Percentiles rank a stretch among this genome's conserved stretches.
Conservation (phyloP, 2,329 filamentous ascomycete genomes). For the Coniosporium uncinatum region DNA sequence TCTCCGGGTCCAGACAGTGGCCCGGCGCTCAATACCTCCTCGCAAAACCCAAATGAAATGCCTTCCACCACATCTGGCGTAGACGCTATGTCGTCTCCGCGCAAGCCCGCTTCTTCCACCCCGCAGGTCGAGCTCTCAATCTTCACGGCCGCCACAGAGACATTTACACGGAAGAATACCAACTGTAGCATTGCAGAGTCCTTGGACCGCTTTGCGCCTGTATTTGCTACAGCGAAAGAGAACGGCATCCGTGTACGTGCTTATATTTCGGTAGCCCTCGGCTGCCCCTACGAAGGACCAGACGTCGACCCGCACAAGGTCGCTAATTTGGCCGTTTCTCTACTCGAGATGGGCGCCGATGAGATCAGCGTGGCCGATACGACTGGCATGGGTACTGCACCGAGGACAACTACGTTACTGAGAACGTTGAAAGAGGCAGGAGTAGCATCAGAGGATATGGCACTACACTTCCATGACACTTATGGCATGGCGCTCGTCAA, state of each 20-base stretch:
- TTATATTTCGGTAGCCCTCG: slow-evolving; percentile 76
- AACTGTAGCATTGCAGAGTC: slow-evolving; percentile 77
- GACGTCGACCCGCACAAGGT: slow-evolving; percentile 54
- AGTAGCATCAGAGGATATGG: slow-evolving; percentile 64
- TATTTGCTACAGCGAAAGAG: slow-evolving; percentile 63
- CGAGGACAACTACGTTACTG: slow-evolving; percentile 59
- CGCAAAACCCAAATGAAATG: no score
- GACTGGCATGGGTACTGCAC: slow-evolving; percentile 84
- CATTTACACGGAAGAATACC: slow-evolving; percentile 75
- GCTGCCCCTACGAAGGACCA: slow-evolving; percentile 70
- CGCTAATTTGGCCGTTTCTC: slow-evolving; percentile 52
- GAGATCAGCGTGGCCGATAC: slow-evolving; percentile 91
- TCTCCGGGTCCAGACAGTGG: slow-evolving; percentile 15
- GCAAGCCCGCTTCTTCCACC: slow-evolving; percentile 25
- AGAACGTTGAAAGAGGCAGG: slow-evolving; percentile 60
- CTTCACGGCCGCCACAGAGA: slow-evolving; percentile 78
- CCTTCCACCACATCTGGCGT: slow-evolving; percentile 20
- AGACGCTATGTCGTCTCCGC: no score
- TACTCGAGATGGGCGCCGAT: slow-evolving; percentile 84
- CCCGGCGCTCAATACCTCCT: no score
- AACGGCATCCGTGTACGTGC: slow-evolving; percentile 65
- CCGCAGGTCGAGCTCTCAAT: slow-evolving; percentile 71
- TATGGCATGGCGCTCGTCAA: slow-evolving; percentile 86
- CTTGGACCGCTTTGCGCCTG: slow-evolving; percentile 61
- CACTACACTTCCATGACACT: slow-evolving; percentile 87